These are phyloP conservation scores for Diaporthe nobilis DNA, from an alignment of 2,329 filamentous ascomycete species.

Conservation along the genomic window DNA sequence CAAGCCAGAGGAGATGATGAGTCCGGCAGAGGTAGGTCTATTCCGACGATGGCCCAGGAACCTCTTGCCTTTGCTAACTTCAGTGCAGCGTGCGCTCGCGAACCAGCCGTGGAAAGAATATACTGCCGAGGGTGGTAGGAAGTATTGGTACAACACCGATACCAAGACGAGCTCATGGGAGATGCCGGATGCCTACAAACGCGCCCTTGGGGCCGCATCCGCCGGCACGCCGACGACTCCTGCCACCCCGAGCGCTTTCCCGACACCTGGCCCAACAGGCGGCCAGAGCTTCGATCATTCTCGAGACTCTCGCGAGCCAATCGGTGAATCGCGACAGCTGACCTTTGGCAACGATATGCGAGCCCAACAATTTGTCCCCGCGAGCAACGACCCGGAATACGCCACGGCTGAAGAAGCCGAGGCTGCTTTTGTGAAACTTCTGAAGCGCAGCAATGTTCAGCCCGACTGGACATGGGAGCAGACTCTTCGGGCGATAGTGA, in stretches of 20 bases:
- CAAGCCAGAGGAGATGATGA: constrained; percentile 93
- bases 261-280: constrained; percentile 57
- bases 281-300: constrained; percentile 47
- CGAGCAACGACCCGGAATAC: constrained; percentile 82
- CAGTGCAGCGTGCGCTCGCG: constrained; percentile 78
- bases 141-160: constrained; percentile 96
- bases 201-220: constrained; percentile 72
- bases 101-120: constrained; percentile 95
- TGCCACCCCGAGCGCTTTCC: constrained; percentile 58
- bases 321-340: constrained; percentile 71
- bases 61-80: constrained; percentile 42
- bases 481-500: constrained; percentile 86
- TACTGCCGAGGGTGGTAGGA: constrained; percentile 85
- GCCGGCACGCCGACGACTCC: constrained; percentile 61
- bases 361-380: constrained; percentile 72
- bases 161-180: constrained; percentile 95
- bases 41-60: constrained; percentile 23
- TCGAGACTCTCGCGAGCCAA: constrained; percentile 51
- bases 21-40: constrained; percentile 77
- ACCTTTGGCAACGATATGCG: constrained; percentile 69
- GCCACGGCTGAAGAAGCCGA: constrained; percentile 88
- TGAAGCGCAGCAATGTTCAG: constrained; percentile 87
- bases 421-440: constrained; percentile 90
- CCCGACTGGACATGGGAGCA: constrained; percentile 95
- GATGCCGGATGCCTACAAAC: constrained; percentile 87